Conservation (phyloP, 495 filamentous ascomycete species). For the Aspergillus kassunensis region DNA sequence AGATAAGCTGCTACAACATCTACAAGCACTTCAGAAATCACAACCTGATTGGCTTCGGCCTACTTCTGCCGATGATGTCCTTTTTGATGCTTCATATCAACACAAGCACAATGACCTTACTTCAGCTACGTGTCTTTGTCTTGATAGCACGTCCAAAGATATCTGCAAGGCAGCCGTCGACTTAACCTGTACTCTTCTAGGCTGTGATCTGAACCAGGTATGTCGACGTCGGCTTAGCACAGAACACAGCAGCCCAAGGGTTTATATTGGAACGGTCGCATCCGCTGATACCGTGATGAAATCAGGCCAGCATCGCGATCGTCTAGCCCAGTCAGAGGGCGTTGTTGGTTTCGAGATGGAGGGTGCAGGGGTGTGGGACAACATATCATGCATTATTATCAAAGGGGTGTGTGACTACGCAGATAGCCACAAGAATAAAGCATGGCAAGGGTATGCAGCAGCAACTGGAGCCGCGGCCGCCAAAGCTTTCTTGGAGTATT, state of each 20-base stretch:
- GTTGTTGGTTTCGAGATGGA: neutral
- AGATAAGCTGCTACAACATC: neutral
- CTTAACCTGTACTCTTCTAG: neutral
- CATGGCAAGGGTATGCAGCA: conserved; percentile 38
- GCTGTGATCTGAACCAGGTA: neutral
- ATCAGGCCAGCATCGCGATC: too few relatives aligned
- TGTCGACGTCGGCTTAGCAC: neutral
- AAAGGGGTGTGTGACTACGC: conserved; percentile 3
- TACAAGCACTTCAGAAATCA: neutral
- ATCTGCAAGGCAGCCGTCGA: neutral
- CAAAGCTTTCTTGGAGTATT: conserved; percentile 15
- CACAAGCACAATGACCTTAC: neutral
- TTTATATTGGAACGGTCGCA: neutral
- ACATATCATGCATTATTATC: too few relatives aligned
- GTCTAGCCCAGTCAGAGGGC: too few relatives aligned
- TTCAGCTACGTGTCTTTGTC: neutral
- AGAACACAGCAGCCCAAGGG: neutral
- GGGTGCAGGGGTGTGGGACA: neutral
- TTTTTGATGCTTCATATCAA: neutral
- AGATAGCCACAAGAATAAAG: conserved; percentile 10
- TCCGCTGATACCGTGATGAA: too few relatives aligned
- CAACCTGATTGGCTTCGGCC: neutral
- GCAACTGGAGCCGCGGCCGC: conserved; percentile 24
- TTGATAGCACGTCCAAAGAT: neutral
- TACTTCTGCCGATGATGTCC: neutral